Conservation (phyloP, 305 asterid species). For the Andrographis paniculata region DNA sequence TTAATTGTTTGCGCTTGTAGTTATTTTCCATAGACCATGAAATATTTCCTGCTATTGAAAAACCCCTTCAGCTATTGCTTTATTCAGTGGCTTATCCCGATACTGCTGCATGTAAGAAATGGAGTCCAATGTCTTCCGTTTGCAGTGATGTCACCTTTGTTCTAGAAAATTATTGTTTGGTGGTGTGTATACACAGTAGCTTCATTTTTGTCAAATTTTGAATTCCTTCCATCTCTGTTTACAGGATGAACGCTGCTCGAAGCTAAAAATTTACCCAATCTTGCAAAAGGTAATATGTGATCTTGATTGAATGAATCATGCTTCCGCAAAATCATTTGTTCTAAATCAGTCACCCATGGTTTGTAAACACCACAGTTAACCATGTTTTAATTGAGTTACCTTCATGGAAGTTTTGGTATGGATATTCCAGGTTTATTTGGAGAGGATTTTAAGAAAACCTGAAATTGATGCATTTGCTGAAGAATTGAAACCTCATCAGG, state of each 20-base stretch:
- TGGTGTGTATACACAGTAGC: too few species aligned
- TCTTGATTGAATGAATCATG: conserved; percentile 13
- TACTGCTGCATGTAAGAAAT: too few species aligned
- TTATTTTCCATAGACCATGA: neutral
- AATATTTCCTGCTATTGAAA: too few species aligned
- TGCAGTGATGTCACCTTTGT: neutral
- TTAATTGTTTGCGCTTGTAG: neutral
- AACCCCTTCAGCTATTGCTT: too few species aligned
- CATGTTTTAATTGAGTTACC: conserved; percentile 9
- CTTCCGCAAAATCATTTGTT: conserved; percentile 14
- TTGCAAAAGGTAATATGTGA: conserved; percentile 76
- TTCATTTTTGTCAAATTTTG: conserved; percentile 12
- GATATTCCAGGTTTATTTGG: conserved; percentile 73
- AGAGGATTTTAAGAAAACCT: conserved; percentile 89
- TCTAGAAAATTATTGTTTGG: conserved; percentile 5
- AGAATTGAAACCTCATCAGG: conserved; percentile 98
- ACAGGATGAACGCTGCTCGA: conserved; percentile 98
- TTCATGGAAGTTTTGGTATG: conserved; percentile 18
- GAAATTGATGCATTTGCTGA: conserved; percentile 97
- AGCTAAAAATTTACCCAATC: conserved; percentile 85
- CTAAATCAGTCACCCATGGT: conserved; percentile 10
- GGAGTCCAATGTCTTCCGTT: too few species aligned
- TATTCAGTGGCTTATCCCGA: too few species aligned
- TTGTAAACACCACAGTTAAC: neutral
- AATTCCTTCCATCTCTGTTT: conserved; percentile 18